Conservation (phyloP, 177 flowering plant species). For the Tripterygium wilfordii region DNA sequence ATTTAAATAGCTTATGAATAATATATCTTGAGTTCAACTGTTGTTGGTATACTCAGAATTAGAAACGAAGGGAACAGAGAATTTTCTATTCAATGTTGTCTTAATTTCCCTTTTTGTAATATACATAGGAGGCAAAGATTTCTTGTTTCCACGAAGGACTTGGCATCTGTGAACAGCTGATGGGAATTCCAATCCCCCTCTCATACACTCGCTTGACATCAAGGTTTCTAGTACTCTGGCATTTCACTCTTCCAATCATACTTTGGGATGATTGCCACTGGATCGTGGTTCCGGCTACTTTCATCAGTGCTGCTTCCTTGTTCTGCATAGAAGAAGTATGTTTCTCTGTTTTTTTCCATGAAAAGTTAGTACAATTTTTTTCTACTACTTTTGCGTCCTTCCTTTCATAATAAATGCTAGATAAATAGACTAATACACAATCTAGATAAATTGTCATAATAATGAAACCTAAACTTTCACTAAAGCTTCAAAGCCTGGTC, state of each 20-base stretch:
- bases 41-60: no score
- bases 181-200: constrained; percentile 88
- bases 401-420: no score
- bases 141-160: constrained; percentile 83
- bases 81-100: neutral
- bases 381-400: neutral
- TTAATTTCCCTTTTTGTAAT: no score
- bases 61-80: no score
- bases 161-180: constrained; percentile 78
- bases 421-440: no score
- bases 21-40: no score
- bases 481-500: no score
- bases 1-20: no score
- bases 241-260: constrained; percentile 88
- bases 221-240: constrained; percentile 91
- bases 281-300: constrained; percentile 96
- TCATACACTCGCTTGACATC: constrained; percentile 96
- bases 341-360: neutral
- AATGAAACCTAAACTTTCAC: no score
- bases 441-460: no score
- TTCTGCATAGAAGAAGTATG: constrained; percentile 95
- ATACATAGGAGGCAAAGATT: constrained; percentile 67
- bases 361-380: neutral
- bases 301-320: constrained; percentile 89
- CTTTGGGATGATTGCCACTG: constrained; percentile 98